Percentiles rank a stretch among this genome's conserved stretches.
Conservation (phyloP, 441 rosid species). For the Breynia disticha region DNA sequence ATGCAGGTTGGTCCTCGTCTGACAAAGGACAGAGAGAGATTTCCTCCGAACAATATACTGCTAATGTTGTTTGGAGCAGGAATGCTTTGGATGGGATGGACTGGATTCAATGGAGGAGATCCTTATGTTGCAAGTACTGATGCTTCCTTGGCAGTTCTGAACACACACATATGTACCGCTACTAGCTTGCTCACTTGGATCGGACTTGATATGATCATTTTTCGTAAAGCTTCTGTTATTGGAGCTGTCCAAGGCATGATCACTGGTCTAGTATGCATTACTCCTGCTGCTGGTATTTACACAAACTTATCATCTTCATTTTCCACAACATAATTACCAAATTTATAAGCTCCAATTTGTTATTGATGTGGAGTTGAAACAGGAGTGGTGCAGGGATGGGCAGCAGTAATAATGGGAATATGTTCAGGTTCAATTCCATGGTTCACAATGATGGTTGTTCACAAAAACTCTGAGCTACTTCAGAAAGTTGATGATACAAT, state of each 20-base stretch:
- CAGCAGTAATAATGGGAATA: slow-evolving; percentile 43
- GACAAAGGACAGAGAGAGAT: slow-evolving; percentile 40
- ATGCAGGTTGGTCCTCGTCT: slow-evolving; percentile 42
- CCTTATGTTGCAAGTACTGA: slow-evolving; percentile 27
- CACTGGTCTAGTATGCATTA: slow-evolving; percentile 56
- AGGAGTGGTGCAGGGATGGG: slow-evolving; percentile 57
- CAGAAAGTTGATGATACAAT: slow-evolving; percentile 51
- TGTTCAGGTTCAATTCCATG: slow-evolving; percentile 52
- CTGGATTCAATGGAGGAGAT: slow-evolving; percentile 59
- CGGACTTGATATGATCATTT: slow-evolving; percentile 22
- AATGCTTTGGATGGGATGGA: slow-evolving; percentile 52
- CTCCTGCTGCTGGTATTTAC: slow-evolving; percentile 40
- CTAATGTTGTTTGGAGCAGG: slow-evolving; percentile 47
- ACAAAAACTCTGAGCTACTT: slow-evolving; percentile 33
- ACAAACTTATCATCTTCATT: neutral
- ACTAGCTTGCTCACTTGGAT: slow-evolving; percentile 41
- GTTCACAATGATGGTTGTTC: slow-evolving; percentile 54
- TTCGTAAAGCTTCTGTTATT: slow-evolving; percentile 35
- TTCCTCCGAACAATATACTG: slow-evolving; percentile 42
- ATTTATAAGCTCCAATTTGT: too few species aligned
- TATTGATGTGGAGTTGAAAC: neutral
- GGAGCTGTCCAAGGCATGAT: slow-evolving; percentile 57
- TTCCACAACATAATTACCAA: neutral
- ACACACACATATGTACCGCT: slow-evolving; percentile 45
- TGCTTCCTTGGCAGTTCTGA: slow-evolving; percentile 39